Percentiles rank a stretch among this genome's conserved stretches.
Evolutionary conservation across 768 basidiomycete genomes (phyloP).

Genomic region (Trametes cingulata): DNA sequence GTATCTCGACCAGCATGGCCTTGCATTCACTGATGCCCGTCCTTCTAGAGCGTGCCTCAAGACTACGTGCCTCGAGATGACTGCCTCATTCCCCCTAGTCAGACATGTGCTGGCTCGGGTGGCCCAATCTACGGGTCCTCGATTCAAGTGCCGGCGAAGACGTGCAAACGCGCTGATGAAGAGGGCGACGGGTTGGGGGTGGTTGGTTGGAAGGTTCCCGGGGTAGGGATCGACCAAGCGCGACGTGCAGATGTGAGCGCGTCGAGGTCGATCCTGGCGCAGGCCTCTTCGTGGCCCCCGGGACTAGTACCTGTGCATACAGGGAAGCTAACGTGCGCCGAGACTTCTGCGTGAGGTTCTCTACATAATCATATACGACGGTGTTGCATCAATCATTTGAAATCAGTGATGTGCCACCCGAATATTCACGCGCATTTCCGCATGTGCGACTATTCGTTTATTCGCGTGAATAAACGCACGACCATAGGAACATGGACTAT

Average conservation of each 20-base stretch:
- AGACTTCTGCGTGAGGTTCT: not conserved
- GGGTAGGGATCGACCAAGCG: not conserved
- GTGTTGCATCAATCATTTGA: too few relatives aligned
- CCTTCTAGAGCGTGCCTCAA: not conserved
- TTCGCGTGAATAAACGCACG: too few relatives aligned
- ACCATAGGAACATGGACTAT: too few relatives aligned
- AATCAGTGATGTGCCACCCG: too few relatives aligned
- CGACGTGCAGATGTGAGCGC: not conserved
- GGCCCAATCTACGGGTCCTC: slow-evolving; percentile 1
- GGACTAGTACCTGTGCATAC: slow-evolving; percentile 8
- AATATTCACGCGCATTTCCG: too few relatives aligned
- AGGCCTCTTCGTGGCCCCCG: slow-evolving; percentile 18
- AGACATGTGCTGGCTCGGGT: not conserved
- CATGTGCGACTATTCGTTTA: too few relatives aligned
- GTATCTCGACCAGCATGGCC: too few relatives aligned
- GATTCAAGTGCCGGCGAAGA: slow-evolving; percentile 3
- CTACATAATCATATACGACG: too few relatives aligned
- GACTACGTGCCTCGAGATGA: not conserved
- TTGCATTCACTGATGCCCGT: not conserved
- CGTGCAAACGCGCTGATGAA: slow-evolving; percentile 1
- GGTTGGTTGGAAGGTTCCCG: slow-evolving; percentile 8
- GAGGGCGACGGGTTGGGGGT: slow-evolving; percentile 8
- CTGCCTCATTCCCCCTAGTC: not conserved
- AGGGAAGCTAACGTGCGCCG: slow-evolving; percentile 14
- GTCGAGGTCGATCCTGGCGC: slow-evolving; percentile 7